phyloP scores from a whole-genome alignment of 106 monocot genomes.

The Platanthera zijinensis region DNA sequence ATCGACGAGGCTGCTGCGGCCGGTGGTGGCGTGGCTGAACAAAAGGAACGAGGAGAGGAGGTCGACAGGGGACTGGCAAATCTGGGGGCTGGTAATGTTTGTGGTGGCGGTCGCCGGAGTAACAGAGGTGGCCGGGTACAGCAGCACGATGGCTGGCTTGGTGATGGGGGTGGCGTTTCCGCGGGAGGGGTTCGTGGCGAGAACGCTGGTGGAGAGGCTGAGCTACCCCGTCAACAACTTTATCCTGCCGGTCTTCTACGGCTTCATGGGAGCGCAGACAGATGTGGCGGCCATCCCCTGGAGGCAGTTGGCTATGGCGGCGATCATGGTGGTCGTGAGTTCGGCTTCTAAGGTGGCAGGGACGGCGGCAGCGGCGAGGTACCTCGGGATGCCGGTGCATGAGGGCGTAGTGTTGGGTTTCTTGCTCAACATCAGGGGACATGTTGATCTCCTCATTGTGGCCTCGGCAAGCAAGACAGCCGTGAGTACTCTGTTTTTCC shows the following conservation, averaged over 20 bases:
- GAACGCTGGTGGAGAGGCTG: conserved; percentile 40
- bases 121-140: conserved; percentile 30
- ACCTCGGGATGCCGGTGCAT: conserved; percentile 19
- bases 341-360: conserved; percentile 39
- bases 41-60: conserved; percentile 23
- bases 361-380: conserved; percentile 24
- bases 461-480: conserved; percentile 2
- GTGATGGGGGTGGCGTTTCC: conserved; percentile 45
- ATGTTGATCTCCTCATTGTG: conserved; percentile 45
- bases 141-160: conserved; percentile 38
- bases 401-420: conserved; percentile 41
- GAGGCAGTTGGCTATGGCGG: background rate
- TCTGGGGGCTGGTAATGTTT: conserved; percentile 11
- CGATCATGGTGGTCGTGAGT: conserved; percentile 13
- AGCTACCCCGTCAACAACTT: conserved; percentile 33
- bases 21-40: conserved; percentile 27
- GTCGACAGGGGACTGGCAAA: background rate
- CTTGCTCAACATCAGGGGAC: conserved; percentile 66
- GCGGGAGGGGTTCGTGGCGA: conserved; percentile 35
- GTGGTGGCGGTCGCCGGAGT: conserved; percentile 14
- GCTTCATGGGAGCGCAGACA: conserved; percentile 19
- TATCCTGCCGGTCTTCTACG: conserved; percentile 49
- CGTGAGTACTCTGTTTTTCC: background rate
- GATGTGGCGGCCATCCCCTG: conserved; percentile 10
- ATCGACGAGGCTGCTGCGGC: conserved; percentile 23